Evolutionary conservation across 163 green algal species (phyloP), one percentile per base, ranked within the genome.

Genomic region (Trebouxia gelatinosa): DNA sequence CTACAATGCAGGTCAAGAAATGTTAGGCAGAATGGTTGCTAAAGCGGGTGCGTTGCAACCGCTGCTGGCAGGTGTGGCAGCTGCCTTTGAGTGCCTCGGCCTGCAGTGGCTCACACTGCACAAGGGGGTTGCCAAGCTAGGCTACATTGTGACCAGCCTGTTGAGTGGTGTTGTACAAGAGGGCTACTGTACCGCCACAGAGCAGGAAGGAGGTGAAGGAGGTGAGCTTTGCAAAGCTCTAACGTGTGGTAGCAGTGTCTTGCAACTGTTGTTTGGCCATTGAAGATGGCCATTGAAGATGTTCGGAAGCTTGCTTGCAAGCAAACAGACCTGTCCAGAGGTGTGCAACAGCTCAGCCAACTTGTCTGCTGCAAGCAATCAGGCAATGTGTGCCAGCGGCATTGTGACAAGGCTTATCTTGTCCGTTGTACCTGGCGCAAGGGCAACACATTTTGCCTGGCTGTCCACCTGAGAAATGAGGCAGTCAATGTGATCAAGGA

Each of bases 161-260:
- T 90, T 98, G 74, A 84, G 83, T 4, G 91, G 85, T 5, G 74
- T 99, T 17, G 78, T 93, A 32, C 78, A 86, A 51, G 89, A 98
- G 70, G 96, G 96, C 40, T 99, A 96, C 87, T 99, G 96, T 87
- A 93, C 65, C 21, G 72, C 37, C 23, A 40, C 51, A 50, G 50
- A 78, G 50, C 28, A 48, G 37, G 74, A 68, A 29, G 79, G 65
- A 23, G 37, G 31, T 31, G 40, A 61, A 62, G 68, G 29, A 39
- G 68, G 68, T 76, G 48, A 59, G 48, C 48, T 59, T 19, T n/a
- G n/a, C n/a, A n/a, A n/a, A n/a, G n/a, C n/a, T n/a, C n/a, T n/a
- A n/a, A n/a, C n/a, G n/a, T n/a, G n/a, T n/a, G n/a, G n/a, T 31
- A 9, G 51, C 51, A 62, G 21, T 13, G 43, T 13, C 43, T 54